Percentiles rank a stretch among this genome's conserved stretches.
phyloP scores from a whole-genome alignment of 495 filamentous ascomycete species.

The Podospora tetraspora region DNA sequence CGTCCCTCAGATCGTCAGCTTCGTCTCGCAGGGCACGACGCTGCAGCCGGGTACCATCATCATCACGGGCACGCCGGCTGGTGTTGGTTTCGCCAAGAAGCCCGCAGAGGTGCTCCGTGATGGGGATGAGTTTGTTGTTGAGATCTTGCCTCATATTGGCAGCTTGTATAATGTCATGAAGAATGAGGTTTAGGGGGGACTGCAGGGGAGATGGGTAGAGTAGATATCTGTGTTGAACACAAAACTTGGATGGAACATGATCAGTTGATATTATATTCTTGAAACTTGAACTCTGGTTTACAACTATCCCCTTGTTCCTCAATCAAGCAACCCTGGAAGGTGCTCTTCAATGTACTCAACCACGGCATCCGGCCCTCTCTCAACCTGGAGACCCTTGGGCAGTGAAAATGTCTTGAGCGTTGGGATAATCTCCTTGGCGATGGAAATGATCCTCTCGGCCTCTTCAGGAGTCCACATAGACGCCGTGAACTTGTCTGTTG shows the following conservation, averaged over 20 bases:
- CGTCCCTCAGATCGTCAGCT: constrained; percentile 41
- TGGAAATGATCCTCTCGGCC: constrained; percentile 49
- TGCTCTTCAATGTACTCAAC: constrained; percentile 60
- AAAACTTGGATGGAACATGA: too few relatives aligned
- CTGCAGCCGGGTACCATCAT: constrained; percentile 42
- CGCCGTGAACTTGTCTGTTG: constrained; percentile 50
- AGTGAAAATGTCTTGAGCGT: constrained; percentile 55
- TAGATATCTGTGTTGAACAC: background rate
- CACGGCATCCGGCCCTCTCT: constrained; percentile 59
- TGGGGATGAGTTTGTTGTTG: constrained; percentile 45
- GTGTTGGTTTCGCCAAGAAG: constrained; percentile 39
- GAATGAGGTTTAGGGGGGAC: constrained; percentile 33
- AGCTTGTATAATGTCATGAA: constrained; percentile 41
- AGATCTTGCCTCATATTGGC: constrained; percentile 43
- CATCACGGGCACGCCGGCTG: constrained; percentile 46
- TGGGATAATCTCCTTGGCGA: constrained; percentile 42
- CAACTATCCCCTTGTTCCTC: background rate
- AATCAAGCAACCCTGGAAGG: constrained; percentile 46
- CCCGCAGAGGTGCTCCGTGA: constrained; percentile 41
- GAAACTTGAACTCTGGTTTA: too few relatives aligned
- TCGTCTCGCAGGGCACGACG: constrained; percentile 47
- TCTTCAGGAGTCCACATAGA: constrained; percentile 64
- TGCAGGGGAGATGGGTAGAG: background rate
- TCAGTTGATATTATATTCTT: background rate
- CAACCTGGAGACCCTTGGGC: constrained; percentile 58